Evolutionary conservation across 1,284 basidiomycete species (phyloP).

Genomic region (Abortiporus biennis): DNA sequence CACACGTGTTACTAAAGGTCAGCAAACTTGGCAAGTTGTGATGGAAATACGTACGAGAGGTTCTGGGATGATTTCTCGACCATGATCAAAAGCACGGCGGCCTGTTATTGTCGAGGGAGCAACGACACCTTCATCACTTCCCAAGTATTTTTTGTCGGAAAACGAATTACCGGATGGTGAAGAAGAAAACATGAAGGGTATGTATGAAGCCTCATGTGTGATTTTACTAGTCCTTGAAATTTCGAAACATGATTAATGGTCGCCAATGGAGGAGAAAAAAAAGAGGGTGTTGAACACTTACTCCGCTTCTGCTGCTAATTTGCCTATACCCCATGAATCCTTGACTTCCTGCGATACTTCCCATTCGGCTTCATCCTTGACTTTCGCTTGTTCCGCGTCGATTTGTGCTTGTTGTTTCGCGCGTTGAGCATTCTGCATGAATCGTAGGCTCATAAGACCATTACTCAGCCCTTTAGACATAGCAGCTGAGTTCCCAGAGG

Average conservation of each 20-base stretch:
- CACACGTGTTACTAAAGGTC: too few relatives aligned
- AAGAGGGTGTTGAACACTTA: constrained; percentile 22
- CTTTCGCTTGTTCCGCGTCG: constrained; percentile 45
- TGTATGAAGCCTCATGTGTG: constrained; percentile 59
- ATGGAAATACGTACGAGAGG: too few relatives aligned
- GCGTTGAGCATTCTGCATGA: constrained; percentile 71
- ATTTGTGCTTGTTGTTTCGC: constrained; percentile 46
- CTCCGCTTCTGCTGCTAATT: constrained; percentile 22
- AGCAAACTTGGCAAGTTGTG: too few relatives aligned
- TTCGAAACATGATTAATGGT: constrained; percentile 10
- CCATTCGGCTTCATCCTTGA: constrained; percentile 69
- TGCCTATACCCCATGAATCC: constrained; percentile 49
- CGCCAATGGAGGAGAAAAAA: constrained; percentile 10
- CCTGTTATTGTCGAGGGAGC: constrained; percentile 32
- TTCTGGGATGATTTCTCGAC: constrained; percentile 27
- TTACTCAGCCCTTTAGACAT: constrained; percentile 62
- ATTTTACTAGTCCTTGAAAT: constrained; percentile 22
- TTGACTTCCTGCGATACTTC: constrained; percentile 50
- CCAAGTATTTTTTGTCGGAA: too few relatives aligned
- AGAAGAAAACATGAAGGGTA: constrained; percentile 61
- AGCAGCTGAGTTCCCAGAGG: too few relatives aligned
- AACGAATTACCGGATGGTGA: constrained; percentile 23
- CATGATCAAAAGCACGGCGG: constrained; percentile 34
- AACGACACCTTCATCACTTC: constrained; percentile 7
- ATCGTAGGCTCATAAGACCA: constrained; percentile 61